phyloP scores from a whole-genome alignment of 768 basidiomycete genomes.

The Naganishia vishniacii region DNA sequence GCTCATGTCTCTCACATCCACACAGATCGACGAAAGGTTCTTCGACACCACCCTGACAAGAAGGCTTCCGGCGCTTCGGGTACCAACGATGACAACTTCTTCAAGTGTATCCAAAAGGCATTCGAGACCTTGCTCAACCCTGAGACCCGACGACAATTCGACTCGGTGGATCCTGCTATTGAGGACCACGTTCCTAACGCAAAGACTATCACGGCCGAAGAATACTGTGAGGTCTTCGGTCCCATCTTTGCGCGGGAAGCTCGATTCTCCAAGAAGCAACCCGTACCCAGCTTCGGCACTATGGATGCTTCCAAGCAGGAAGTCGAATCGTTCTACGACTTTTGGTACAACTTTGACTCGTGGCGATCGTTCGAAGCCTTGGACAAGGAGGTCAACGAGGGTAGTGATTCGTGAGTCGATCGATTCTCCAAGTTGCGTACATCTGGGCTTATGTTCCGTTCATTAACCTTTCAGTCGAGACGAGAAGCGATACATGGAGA shows the following conservation, averaged over 20 bases:
- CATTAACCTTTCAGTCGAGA: no score
- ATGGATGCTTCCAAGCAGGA: conserved; percentile 67
- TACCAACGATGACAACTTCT: conserved; percentile 95
- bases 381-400: conserved; percentile 98
- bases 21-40: conserved; percentile 94
- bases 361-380: conserved; percentile 97
- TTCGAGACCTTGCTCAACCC: conserved; percentile 81
- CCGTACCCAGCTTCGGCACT: conserved; percentile 73
- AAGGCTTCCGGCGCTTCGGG: conserved; percentile 67
- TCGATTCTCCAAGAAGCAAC: conserved; percentile 79
- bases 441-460: no score
- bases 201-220: conserved; percentile 43
- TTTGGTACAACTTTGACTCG: conserved; percentile 99
- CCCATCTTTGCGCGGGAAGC: conserved; percentile 86
- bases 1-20: no score
- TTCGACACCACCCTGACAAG: conserved; percentile 97
- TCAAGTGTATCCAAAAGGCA: conserved; percentile 99
- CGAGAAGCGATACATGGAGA: conserved; percentile 97
- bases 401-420: conserved; percentile 73
- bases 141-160: conserved; percentile 88
- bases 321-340: conserved; percentile 93
- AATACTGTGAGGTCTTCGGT: conserved; percentile 54
- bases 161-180: conserved; percentile 82
- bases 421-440: neutral
- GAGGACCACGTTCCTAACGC: conserved; percentile 64